Base-by-base conservation (phyloP, 306 rosid genomes). In the Glycine tomentella region DNA sequence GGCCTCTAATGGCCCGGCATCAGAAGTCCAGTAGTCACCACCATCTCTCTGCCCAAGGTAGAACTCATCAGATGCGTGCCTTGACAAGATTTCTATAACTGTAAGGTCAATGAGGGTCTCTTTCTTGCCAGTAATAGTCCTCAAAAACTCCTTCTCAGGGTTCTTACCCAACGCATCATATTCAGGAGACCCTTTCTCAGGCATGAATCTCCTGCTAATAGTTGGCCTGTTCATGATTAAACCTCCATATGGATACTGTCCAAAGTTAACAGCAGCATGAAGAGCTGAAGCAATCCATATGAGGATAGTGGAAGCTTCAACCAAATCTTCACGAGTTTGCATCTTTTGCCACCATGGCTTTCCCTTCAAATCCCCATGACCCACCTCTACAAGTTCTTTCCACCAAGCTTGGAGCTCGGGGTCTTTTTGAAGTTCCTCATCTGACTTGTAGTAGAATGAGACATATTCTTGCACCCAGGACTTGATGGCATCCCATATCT, bases 201-300 rank as follows among this genome's bases (percentile, higher is more conserved):
- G 91, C 85, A 91, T 84, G 80, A 89, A 83, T 46, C 77, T 77
- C 6, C 91, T 72, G 83, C 91, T 91, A 2, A 86, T 0, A 2
- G 95, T 89, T 10, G 92, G 91, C 13, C 95, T 88, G 71, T 89
- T 87, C 4, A 91, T 88, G 25, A 89, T 87, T 40, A 82, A 87
- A 4, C 95, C 95, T 11, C 91, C 95, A 45, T 89, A 89, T 72
- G 95, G 91, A 51, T 84, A 90, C 65, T 90, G 91, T 17, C 93
- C 91, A 51, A 87, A 90, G 76, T 90, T 86, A n/a, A 87, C 85
- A 15, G 93, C 90, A n/a, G 93, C 91, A 75, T 90, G 93, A 31
- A 90, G 90, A 3, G 93, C 93, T 10, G 92, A 91, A 82, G 95
- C 81, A 70, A 80, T 86, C 95, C 90, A 91, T 80, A 89, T 86